These are phyloP conservation scores for Podila epicladia DNA, from an alignment of 192 early-diverging fungal species.

Conservation along the genomic window DNA sequence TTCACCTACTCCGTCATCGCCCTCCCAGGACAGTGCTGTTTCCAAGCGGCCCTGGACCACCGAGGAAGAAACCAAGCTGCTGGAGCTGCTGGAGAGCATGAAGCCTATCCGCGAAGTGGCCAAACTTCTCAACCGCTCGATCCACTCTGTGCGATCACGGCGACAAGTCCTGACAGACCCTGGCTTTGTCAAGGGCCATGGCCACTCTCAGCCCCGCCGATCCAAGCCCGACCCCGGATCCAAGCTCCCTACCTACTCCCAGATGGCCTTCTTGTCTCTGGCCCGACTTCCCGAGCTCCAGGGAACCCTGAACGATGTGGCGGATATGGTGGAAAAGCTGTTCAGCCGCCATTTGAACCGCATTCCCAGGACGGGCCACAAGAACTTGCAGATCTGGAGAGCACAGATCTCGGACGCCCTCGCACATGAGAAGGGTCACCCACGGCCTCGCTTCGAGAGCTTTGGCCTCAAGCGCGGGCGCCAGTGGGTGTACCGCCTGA, in stretches of 20 bases:
- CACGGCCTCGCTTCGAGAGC: constrained; percentile 44
- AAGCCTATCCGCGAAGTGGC: constrained; percentile 44
- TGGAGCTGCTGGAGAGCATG: constrained; percentile 27
- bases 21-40: constrained; percentile 4
- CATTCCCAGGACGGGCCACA: constrained; percentile 47
- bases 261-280: constrained; percentile 49
- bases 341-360: constrained; percentile 48
- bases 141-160: constrained; percentile 49
- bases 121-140: constrained; percentile 43
- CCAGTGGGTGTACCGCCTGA: constrained; percentile 48
- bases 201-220: constrained; percentile 46
- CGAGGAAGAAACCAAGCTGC: constrained; percentile 38
- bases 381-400: constrained; percentile 50
- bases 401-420: constrained; percentile 49
- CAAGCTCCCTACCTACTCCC: constrained; percentile 45
- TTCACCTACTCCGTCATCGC: background rate
- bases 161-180: constrained; percentile 47
- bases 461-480: constrained; percentile 49
- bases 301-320: constrained; percentile 46
- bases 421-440: constrained; percentile 50
- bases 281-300: constrained; percentile 42
- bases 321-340: constrained; percentile 47
- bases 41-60: constrained; percentile 44
- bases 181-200: constrained; percentile 51
- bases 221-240: constrained; percentile 44